These are phyloP conservation scores for Podosphaera fusca DNA, from an alignment of 2,329 filamentous ascomycete species.

Conservation along the genomic window DNA sequence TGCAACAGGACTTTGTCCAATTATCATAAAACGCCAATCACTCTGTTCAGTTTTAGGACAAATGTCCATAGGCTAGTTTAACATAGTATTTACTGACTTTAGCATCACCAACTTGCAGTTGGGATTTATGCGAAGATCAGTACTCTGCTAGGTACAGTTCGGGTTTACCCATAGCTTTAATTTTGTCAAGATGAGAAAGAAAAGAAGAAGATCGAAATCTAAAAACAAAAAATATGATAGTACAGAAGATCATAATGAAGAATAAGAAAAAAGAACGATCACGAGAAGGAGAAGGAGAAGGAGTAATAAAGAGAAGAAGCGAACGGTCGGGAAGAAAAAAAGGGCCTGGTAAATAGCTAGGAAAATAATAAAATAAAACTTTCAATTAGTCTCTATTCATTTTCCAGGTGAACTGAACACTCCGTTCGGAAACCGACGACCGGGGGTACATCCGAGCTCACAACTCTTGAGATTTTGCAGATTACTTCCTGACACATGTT, in stretches of 20 bases:
- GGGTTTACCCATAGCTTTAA: too few relatives aligned
- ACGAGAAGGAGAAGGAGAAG: background rate
- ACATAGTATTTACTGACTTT: background rate
- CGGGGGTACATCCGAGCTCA: too few relatives aligned
- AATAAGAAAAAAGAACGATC: too few relatives aligned
- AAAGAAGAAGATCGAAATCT: background rate
- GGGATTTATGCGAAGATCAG: background rate
- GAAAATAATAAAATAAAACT: background rate
- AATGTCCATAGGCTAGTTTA: too few relatives aligned
- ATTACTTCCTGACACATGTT: too few relatives aligned
- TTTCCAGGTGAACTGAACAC: too few relatives aligned
- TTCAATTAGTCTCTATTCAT: background rate
- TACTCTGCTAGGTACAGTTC: background rate
- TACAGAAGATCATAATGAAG: too few relatives aligned
- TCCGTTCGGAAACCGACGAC: too few relatives aligned
- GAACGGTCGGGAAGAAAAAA: too few relatives aligned
- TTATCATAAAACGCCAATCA: slow-evolving; percentile 16
- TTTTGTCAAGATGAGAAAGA: background rate
- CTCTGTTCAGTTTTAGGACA: background rate
- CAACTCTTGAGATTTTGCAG: too few relatives aligned
- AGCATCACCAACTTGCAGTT: background rate
- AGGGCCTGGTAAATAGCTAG: background rate
- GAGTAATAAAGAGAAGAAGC: background rate
- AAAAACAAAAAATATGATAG: background rate
- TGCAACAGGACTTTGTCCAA: slow-evolving; percentile 36